Conservation (phyloP, 2,329 filamentous ascomycete genomes). For the Alternaria atra region DNA sequence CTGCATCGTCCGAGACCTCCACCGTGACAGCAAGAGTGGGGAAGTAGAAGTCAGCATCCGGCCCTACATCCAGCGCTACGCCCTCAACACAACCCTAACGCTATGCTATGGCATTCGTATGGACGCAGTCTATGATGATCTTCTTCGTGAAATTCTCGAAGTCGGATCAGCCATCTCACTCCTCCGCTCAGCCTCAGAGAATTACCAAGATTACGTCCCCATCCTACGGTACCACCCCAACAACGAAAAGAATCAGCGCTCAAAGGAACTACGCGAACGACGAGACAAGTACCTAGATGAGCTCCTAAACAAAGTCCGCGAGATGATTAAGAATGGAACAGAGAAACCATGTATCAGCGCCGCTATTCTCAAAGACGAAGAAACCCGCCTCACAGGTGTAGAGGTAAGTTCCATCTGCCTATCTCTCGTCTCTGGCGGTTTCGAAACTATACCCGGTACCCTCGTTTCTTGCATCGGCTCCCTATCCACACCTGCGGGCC, state of each 20-base stretch:
- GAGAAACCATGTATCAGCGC: conserved; percentile 65
- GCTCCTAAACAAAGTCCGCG: conserved; percentile 60
- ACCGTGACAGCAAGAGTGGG: conserved; percentile 55
- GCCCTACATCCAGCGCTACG: conserved; percentile 63
- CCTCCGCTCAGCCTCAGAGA: conserved; percentile 61
- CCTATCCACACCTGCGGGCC: conserved; percentile 59
- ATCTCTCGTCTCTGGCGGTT: conserved; percentile 63
- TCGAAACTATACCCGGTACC: conserved; percentile 64
- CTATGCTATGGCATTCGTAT: conserved; percentile 65
- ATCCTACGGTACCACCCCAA: conserved; percentile 61
- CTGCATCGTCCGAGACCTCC: conserved; percentile 60
- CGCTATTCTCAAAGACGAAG: conserved; percentile 63
- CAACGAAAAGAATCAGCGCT: conserved; percentile 60
- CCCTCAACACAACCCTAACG: conserved; percentile 64
- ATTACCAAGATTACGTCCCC: conserved; percentile 64
- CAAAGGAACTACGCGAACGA: conserved; percentile 58
- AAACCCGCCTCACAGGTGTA: conserved; percentile 62
- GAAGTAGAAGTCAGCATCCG: conserved; percentile 57
- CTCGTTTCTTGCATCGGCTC: conserved; percentile 63
- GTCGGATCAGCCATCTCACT: conserved; percentile 63
- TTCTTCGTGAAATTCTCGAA: conserved; percentile 62
- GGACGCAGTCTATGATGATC: conserved; percentile 62
- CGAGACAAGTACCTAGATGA: conserved; percentile 61
- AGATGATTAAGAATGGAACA: conserved; percentile 61
- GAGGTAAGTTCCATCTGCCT: conserved; percentile 65